Evolutionary conservation across 176 grass and related monocot species (phyloP).

Genomic region (Paspalum vaginatum): DNA sequence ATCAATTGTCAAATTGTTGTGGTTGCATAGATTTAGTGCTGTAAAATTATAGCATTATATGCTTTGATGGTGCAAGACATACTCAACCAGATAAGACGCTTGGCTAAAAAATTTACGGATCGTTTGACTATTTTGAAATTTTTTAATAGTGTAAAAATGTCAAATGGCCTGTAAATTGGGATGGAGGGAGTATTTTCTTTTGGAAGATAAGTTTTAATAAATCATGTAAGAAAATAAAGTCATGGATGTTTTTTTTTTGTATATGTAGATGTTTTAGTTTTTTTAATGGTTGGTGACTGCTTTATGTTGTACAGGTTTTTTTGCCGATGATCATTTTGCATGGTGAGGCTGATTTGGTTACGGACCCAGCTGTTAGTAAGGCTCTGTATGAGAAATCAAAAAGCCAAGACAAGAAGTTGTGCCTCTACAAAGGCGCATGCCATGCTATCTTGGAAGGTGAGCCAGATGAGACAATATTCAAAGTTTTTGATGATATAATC

Average conservation of each 20-base stretch:
- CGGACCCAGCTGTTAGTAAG: slow-evolving; percentile 89
- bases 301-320: slow-evolving; percentile 64
- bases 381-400: slow-evolving; percentile 85
- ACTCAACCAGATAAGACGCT: too few relatives aligned
- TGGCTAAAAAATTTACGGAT: too few relatives aligned
- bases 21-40: not conserved
- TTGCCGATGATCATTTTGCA: slow-evolving; percentile 88
- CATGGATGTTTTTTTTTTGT: not conserved
- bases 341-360: slow-evolving; percentile 80
- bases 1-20: not conserved
- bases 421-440: slow-evolving; percentile 73
- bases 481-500: slow-evolving; percentile 80
- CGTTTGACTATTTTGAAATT: too few relatives aligned
- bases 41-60: not conserved
- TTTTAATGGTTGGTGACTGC: not conserved
- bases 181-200: too few relatives aligned
- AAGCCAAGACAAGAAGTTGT: slow-evolving; percentile 79
- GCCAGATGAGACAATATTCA: slow-evolving; percentile 80
- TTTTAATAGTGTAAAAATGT: too few relatives aligned
- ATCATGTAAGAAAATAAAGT: not conserved
- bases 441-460: slow-evolving; percentile 91
- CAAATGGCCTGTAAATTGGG: too few relatives aligned
- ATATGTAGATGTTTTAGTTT: not conserved
- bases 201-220: too few relatives aligned
- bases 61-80: not conserved